Base-by-base conservation (phyloP, 2,329 filamentous ascomycete genomes). In the Bisporella sp. region DNA sequence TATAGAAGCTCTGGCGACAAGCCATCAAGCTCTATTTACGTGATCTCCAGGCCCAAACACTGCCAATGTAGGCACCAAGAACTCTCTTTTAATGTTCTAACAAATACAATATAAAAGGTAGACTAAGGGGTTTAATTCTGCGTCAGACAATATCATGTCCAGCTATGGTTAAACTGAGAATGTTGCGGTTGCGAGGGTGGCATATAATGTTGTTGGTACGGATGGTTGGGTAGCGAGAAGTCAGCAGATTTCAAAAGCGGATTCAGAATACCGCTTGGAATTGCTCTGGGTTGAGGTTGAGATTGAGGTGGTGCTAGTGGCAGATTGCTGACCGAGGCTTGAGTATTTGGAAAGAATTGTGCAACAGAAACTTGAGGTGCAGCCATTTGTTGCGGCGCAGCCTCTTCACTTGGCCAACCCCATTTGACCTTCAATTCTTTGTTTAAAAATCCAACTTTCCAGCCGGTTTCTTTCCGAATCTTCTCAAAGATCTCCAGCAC, bases 141-240 rank as follows among this genome's bases (percentile, higher is more conserved):
- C 21, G 21, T 21, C 21, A 21, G 21, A 21, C 21, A 21, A 21
- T 21, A 21, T 21, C 3, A 21, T 21, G 21, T 21, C 21, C 21
- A 21, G 21, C 21, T 21, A 21, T 21, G 21, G 21, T 21, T n/a
- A n/a, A n/a, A n/a, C n/a, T n/a, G 21, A 21, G 21, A 21, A 21
- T 21, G 21, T 21, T 21, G 21, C 21, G 21, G 21, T 21, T 21
- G 21, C 21, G 21, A 21, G 21, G 21, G 86, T 35, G 87, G 84
- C 55, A 89, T 83, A 60, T 92, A 95, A 68, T 84, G 84, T 46
- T 83, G 82, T 63, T 89, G 84, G 62, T 93, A 95, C 1, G 89
- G 88, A 67, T 91, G 87, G 56, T 89, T 84, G 4, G 87, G 84
- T 58, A 85, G 73, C 29, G 76, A 84, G 65, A 93, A 93, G 63